Evolutionary conservation across 169 alveolate species (phyloP), one percentile per base, ranked within the genome.

Genomic region (Cryptosporidium viatorum): DNA sequence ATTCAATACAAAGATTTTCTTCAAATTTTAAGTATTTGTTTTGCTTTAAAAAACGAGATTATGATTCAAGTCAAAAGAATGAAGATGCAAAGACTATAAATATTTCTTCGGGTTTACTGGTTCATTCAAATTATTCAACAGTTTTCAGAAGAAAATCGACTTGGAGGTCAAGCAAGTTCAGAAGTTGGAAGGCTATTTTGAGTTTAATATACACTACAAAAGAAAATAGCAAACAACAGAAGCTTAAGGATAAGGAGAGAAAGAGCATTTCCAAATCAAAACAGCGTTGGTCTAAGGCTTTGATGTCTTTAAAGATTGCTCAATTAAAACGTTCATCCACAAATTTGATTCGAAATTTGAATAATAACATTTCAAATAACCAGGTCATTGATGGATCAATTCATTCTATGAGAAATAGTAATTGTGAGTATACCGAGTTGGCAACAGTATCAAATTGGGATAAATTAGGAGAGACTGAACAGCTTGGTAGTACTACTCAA

Each of bases 151-250:
- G 86, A 73, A 52, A 48, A n/a, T 51, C 86, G 7, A 73, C 86
- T n/a, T 73, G 86, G 86, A 29, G 86, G n/a, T 73, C 86, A 10
- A 39, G 65, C 43, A 73, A 73, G 43, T 51, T 73, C 45, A 73
- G 55, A 21, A 35, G 71, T 8, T 73, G 86, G 86, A 73, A 41
- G 16, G 39, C 70, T 5, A 73, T 73, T 23, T 33, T 73, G 12
- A 73, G 45, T 41, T 58, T 73, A 48, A 26, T 73, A 52, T 52
- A 26, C 8, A 52, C 14, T 12, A 33, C 35, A 55, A 55, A 55
- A 26, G 67, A 55, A 26, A 26, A 12, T 12, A 55, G 16, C 7
- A 26, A 55, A 48, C n/a, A 55, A 26, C 35, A 55, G 7, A 55
- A 16, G 21, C 67, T 55, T 12, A 55, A 26, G 23, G 67, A 39